Base-by-base conservation (phyloP, 768 basidiomycete genomes). In the Leccinellum albellum region DNA sequence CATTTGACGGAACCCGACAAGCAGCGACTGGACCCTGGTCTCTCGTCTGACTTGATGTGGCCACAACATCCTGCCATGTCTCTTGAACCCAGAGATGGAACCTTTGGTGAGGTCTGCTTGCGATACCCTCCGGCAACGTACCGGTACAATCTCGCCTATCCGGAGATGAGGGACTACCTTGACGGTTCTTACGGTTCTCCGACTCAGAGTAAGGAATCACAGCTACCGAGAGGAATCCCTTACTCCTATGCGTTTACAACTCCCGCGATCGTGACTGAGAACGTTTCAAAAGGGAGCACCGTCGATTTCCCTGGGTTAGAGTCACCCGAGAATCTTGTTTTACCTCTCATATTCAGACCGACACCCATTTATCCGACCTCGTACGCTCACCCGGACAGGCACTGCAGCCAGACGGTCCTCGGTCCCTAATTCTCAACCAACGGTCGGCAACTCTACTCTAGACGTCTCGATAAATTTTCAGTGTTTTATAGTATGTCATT, bases 361-460 rank as follows among this genome's bases (percentile, higher is more conserved):
- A 72, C 58, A 21, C 66, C 70, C 7, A 21, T 66, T 40, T 74
- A 72, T 50, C 71, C 70, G 0, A 42, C 53, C 24, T 61, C 70
- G 21, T 71, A 68, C 48, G 14, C 55, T 46, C 63, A 56, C 31
- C 40, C 54, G 15, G 59, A 65, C 31, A 17, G 21, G 37, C 37
- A n/a, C n/a, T n/a, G n/a, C n/a, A n/a, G n/a, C n/a, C n/a, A 33
- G 45, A 51, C 42, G 20, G 49, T 50, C 33, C 46, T 44, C 29
- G 45, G 32, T 35, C 53, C 28, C 40, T 21, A 51, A 33, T 55
- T 33, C 40, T 31, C 26, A 10, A 51, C 29, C 14, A 35, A 28
- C 24, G 1, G 32, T 45, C 35, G 29, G 49, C 50, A 47, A 50
- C 24, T 13, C 37, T 32, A 12, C n/a, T 24, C 20, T 24, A 46